Evolutionary conservation across 768 basidiomycete species (phyloP), one percentile per base, ranked within the genome.

Genomic region (Panaeolus papilionaceus): DNA sequence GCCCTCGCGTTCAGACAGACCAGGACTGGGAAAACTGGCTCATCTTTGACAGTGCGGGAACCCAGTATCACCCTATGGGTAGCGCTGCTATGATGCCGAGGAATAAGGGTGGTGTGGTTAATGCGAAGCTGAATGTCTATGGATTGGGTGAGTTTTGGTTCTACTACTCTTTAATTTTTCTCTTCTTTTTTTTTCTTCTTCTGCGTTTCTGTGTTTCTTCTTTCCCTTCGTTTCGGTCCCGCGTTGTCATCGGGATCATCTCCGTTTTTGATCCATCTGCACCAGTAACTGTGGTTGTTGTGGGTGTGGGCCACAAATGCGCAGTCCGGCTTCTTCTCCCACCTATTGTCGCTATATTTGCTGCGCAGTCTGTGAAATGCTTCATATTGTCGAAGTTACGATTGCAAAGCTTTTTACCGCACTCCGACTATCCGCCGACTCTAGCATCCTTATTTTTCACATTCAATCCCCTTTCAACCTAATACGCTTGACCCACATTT

Each of bases 31-130:
- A 90, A 38, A 72, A 72, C 7, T 92, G 86, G 86, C 71, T 90
- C 38, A 72, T 76, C 10, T 72, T 75, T 23, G 68, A 51, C 6
- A 73, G 67, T 28, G 81, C 84, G 28, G 76, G 81, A 2, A 87
- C 86, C 11, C 86, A 91, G 78, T 89, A 79, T 76, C 91, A 92
- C 72, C 89, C 89, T 20, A 73, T 71, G 37, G 74, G 70, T 16
- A 77, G 72, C 64, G 75, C 74, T 63, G 71, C 76, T 16, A 80
- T 80, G 78, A 66, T 78, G 28, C 77, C 76, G 0, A 68, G 66
- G 42, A 68, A 66, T 18, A 71, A 72, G 63, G 79, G 79, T 2
- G 77, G 78, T 37, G 77, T 77, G 3, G 77, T 80, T 6, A 72
- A 77, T 68, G 67, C 71, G 0, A 73, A 73, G 49, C 65, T 78